Evolutionary conservation across 495 filamentous ascomycete species (phyloP).

Genomic region (Aspergillus nanangensis): DNA sequence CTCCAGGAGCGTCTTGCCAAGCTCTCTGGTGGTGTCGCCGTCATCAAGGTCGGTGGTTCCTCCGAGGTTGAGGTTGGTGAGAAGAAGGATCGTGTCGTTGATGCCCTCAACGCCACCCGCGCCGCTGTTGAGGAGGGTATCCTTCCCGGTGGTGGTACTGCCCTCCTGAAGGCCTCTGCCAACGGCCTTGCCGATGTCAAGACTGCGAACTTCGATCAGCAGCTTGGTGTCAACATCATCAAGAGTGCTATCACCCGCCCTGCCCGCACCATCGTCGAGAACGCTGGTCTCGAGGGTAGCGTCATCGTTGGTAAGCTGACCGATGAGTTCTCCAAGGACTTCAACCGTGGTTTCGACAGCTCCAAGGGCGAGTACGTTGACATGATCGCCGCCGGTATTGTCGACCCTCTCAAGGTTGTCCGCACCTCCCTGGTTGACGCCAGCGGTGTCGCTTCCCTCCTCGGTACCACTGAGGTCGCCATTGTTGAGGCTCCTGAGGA

Average conservation of each 20-base stretch:
- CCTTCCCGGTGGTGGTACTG: conserved; percentile 95
- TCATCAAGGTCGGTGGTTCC: conserved; percentile 97
- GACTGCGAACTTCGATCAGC: conserved; percentile 94
- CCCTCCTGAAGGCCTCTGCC: conserved; percentile 91
- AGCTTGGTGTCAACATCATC: conserved; percentile 95
- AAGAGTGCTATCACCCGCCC: conserved; percentile 96
- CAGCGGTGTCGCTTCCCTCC: conserved; percentile 90
- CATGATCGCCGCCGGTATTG: conserved; percentile 95
- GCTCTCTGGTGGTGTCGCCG: conserved; percentile 97
- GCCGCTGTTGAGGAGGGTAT: conserved; percentile 99
- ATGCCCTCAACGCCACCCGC: conserved; percentile 96
- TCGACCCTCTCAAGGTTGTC: conserved; percentile 98
- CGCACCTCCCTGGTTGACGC: conserved; percentile 92
- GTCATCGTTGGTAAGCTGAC: conserved; percentile 97
- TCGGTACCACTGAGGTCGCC: conserved; percentile 96
- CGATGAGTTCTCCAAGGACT: conserved; percentile 86
- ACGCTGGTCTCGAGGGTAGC: conserved; percentile 91
- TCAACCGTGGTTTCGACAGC: conserved; percentile 98
- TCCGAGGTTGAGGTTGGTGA: conserved; percentile 98
- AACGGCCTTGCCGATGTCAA: conserved; percentile 81
- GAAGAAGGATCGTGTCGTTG: conserved; percentile 99
- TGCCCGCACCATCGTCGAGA: conserved; percentile 93
- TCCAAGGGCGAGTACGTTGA: conserved; percentile 96
- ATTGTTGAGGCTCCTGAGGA: conserved; percentile 95
- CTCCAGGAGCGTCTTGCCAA: conserved; percentile 98